Percentiles rank a stretch among this genome's conserved stretches.
These are phyloP conservation scores for Fusarium sp. DNA, from an alignment of 2,329 filamentous ascomycete genomes.

Conservation along the genomic window DNA sequence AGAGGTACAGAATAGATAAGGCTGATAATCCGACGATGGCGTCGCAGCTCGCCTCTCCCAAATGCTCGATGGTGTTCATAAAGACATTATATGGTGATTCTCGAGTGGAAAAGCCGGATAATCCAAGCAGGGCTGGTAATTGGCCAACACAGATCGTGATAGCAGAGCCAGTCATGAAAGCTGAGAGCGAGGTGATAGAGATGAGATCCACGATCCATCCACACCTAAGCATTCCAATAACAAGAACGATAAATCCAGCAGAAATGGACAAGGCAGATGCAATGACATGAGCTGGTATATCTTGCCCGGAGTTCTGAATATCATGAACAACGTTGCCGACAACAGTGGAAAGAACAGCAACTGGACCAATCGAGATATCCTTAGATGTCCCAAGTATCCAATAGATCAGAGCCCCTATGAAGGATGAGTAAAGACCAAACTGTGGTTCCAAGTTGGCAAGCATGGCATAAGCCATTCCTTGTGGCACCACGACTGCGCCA, in stretches of 20 bases:
- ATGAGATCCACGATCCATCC: constrained; percentile 96
- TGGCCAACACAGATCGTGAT: constrained; percentile 90
- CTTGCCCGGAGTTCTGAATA: constrained; percentile 67
- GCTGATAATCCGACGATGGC: constrained; percentile 90
- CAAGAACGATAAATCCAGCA: constrained; percentile 79
- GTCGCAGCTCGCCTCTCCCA: constrained; percentile 76
- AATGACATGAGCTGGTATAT: constrained; percentile 72
- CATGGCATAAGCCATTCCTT: constrained; percentile 94
- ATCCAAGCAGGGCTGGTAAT: constrained; percentile 83
- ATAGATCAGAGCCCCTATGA: constrained; percentile 94
- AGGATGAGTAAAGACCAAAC: constrained; percentile 87
- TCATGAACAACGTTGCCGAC: constrained; percentile 83
- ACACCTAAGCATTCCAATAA: constrained; percentile 80
- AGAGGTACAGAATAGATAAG: constrained; percentile 79
- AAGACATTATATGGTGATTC: constrained; percentile 84
- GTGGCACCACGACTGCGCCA: constrained; percentile 84
- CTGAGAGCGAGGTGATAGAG: constrained; percentile 87
- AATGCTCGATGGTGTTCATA: constrained; percentile 81
- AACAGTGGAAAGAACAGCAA: constrained; percentile 94
- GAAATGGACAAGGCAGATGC: constrained; percentile 84
- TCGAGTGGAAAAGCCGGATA: constrained; percentile 78
- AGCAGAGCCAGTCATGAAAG: constrained; percentile 97
- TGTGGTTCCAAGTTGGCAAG: constrained; percentile 83
- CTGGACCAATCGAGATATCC: constrained; percentile 96
- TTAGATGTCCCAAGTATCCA: constrained; percentile 99